Evolutionary conservation across 2,329 filamentous ascomycete species (phyloP), one percentile per base, ranked within the genome.

Genomic region (Clathrospora elynae): DNA sequence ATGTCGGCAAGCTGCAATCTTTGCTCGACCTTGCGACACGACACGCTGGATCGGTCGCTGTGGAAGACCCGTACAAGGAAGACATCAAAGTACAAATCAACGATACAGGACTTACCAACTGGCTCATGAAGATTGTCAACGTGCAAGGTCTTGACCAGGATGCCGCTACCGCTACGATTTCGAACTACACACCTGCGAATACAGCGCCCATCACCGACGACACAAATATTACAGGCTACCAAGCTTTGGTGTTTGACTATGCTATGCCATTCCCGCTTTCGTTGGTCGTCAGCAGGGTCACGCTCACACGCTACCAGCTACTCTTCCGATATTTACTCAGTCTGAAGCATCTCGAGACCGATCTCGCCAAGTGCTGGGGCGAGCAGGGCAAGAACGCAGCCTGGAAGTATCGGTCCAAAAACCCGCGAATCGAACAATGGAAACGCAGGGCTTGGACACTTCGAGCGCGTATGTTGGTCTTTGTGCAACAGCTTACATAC

Each of bases 1-100:
- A 97, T 64, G 88, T 88, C 41, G 85, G 85, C 68, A 99, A 99
- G 70, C 78, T 99, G 28, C 93, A 99, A 69, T 96, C 90, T 7
- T 77, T 99, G 18, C 82, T 99, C n/a, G 93, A 99, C 68, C 81
- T 97, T 17, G 92, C 96, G 1, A 79, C 99, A 35, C 89, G 93
- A n/a, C 93, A 99, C 62, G 90, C 93, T 2, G 93, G 93, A 28
- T 96, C 88, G 60, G 87, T 96, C 33, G 92, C 95, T 10, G 90
- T 91, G 1, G 81, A 95, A 44, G 93, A 99, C 66, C 90, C 92
- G 0, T 99, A 95, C 78, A 99, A 97, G 66, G 93, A 99, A 72
- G 92, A 99, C 65, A 89, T 99, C 70, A 95, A 95, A 71, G 90
- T 99, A 14, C 86, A 91, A 61, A 96, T 97, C 87, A 96, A 96